Evolutionary conservation across 139 green algal species (phyloP), one percentile per base, ranked within the genome.

Genomic region (Ettlia oleoabundans): DNA sequence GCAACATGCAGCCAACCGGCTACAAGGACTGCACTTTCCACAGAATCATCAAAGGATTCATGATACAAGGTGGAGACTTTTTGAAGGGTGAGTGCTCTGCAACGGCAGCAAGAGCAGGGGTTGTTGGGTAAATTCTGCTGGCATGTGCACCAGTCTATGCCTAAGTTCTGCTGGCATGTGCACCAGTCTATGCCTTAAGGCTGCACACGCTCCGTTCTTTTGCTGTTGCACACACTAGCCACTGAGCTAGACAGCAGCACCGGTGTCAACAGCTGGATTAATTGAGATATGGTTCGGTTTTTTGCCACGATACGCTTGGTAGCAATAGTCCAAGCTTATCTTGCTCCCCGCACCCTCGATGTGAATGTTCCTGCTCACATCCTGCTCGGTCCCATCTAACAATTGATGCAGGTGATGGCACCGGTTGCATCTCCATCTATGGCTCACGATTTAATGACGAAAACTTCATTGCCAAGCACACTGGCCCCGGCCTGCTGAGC

Each of bases 21-120:
- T 97, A 97, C 87, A 96, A 96, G 75, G 88, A 91, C 58, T 95
- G 90, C 75, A 65, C 82, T 4, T 99, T 99, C 83, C 97, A 99
- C 81, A 83, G 97, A 55, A 89, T 99, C 10, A 99, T 99, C 88
- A 97, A 97, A 80, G 93, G 93, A 30, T 98, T 98, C 86, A 98
- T 99, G 95, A 89, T 98, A 21, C 96, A 88, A 43, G 83, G 87
- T 78, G 80, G 51, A 51, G 53, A 71, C 51, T 82, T 82, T 33
- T 28, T 82, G 22, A 82, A 82, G 35, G 77, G 43, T 78, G 47
- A 4, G 15, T 32, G 30, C 40, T 78, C n/a, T n/a, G n/a, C n/a
- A n/a, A n/a, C n/a, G n/a, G n/a, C n/a, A n/a, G n/a, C n/a, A n/a
- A n/a, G n/a, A n/a, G n/a, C n/a, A n/a, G n/a, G n/a, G n/a, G n/a